Evolutionary conservation across 441 rosid genomes (phyloP), one percentile per base, ranked within the genome.

Genomic region (Euphorbia celastroides): DNA sequence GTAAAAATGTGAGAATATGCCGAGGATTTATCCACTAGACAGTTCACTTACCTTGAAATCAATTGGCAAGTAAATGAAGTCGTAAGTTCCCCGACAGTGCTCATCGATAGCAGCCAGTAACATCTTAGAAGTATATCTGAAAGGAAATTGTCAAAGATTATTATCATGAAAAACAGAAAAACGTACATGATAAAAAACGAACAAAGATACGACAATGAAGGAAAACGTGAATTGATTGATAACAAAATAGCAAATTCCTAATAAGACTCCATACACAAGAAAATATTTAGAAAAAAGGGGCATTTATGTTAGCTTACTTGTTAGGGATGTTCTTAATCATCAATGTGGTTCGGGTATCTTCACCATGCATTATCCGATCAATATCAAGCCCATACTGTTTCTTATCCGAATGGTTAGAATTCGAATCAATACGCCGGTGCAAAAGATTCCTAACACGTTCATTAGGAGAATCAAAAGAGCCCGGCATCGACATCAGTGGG

Each of bases 271-370:
- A 16, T 63, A 20, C 42, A 36, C 12, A 36, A 23, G 46, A 20
- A 52, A 55, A 14, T 34, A 64, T 19, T 64, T 51, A 6, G 22
- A 17, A 20, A 7, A 51, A 64, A 12, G 58, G 2, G 32, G 48
- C 12, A 32, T n/a, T 51, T 57, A n/a, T 60, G 14, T 42, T 11
- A 50, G 34, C 87, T 19, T 83, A 88, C 92, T 88, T 88, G 81
- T 88, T 88, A 55, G 96, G 96, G 75, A 88, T 88, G 66, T 86
- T 88, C 82, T 88, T 88, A 64, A 88, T 82, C 96, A 86, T 88
- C 65, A 86, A 66, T 10, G 96, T 88, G 48, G 96, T 86, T 55
- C 92, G 75, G 60, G n/a, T 83, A 75, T 88, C 96, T 69, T 83
- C 90, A 60, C 90, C 90, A 48, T 70, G 78, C 65, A 80, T 38